Evolutionary conservation across 768 basidiomycete species (phyloP).

Genomic region (Xanthoconium stramineum): DNA sequence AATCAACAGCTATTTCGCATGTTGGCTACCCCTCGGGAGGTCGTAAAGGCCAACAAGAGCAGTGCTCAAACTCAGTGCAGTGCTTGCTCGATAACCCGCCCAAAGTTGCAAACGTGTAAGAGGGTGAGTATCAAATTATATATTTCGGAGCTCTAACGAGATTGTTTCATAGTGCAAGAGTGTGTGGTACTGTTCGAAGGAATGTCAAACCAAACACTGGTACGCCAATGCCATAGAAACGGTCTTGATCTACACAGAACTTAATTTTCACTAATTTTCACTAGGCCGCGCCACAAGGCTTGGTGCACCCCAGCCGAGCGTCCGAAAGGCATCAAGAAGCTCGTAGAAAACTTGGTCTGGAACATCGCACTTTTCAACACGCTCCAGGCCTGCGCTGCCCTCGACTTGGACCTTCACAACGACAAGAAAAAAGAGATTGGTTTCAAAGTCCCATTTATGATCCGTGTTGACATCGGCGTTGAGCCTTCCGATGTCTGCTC

Average conservation of each 20-base stretch:
- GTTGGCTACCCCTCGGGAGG: conserved; percentile 6
- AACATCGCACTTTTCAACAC: conserved; percentile 4
- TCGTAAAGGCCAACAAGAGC: conserved; percentile 8
- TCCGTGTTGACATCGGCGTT: conserved; percentile 12
- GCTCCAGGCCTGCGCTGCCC: conserved; percentile 12
- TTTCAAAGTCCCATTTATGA: conserved; percentile 14
- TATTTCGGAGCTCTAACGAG: not conserved
- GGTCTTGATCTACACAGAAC: too few species aligned
- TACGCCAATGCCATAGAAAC: not conserved
- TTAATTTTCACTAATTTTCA: not conserved
- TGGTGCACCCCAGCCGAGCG: conserved; percentile 10
- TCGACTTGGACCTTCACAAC: conserved; percentile 10
- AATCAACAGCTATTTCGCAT: conserved; percentile 2
- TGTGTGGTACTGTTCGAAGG: conserved; percentile 22
- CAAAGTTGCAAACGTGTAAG: conserved; percentile 11
- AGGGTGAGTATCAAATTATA: not conserved
- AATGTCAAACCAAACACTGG: conserved; percentile 21
- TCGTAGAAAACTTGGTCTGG: conserved; percentile 7
- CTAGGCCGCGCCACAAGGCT: conserved; percentile 14
- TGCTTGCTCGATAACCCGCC: conserved; percentile 8
- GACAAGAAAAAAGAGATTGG: conserved; percentile 10
- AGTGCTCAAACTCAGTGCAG: conserved; percentile 9
- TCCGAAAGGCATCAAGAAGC: conserved; percentile 13
- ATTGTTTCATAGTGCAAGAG: conserved; percentile 14
- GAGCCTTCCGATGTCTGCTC: conserved; percentile 7